Percentiles rank a stretch among this genome's conserved stretches.
Evolutionary conservation across 352 stramenopile genomes (phyloP).

Genomic region (Blastocystis sp.): DNA sequence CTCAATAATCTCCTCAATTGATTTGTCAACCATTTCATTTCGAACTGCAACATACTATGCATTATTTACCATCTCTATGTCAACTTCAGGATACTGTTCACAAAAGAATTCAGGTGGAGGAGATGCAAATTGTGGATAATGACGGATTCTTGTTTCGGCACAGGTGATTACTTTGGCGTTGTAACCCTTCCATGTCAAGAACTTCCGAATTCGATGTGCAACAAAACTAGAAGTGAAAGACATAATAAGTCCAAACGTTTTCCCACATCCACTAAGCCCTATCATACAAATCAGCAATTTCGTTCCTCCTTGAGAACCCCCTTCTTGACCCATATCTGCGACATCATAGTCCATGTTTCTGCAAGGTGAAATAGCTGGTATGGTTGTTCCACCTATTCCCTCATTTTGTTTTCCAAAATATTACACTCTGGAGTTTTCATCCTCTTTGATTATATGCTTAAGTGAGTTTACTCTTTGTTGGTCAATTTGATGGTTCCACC

Average conservation of each 20-base stretch:
- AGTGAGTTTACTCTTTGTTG: too few relatives aligned
- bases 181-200: slow-evolving; percentile 62
- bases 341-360: slow-evolving; percentile 53
- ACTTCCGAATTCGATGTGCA: slow-evolving; percentile 48
- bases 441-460: too few relatives aligned
- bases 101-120: slow-evolving; percentile 48
- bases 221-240: slow-evolving; percentile 43
- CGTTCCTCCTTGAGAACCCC: not conserved
- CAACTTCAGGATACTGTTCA: not conserved
- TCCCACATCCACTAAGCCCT: slow-evolving; percentile 51
- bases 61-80: not conserved
- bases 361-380: not conserved
- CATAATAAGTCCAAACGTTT: slow-evolving; percentile 4
- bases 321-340: not conserved
- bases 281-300: slow-evolving; percentile 62
- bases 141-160: not conserved
- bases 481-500: too few relatives aligned
- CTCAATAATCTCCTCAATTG: slow-evolving; percentile 41
- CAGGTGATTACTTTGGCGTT: slow-evolving; percentile 44
- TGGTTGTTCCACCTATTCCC: not conserved
- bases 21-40: not conserved
- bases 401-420: too few relatives aligned
- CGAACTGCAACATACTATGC: not conserved
- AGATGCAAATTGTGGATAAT: slow-evolving; percentile 55
- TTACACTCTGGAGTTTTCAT: too few relatives aligned